Percentiles rank a stretch among this genome's conserved stretches.
phyloP scores from a whole-genome alignment of 345 rosid genomes.

The Alliaria petiolata region DNA sequence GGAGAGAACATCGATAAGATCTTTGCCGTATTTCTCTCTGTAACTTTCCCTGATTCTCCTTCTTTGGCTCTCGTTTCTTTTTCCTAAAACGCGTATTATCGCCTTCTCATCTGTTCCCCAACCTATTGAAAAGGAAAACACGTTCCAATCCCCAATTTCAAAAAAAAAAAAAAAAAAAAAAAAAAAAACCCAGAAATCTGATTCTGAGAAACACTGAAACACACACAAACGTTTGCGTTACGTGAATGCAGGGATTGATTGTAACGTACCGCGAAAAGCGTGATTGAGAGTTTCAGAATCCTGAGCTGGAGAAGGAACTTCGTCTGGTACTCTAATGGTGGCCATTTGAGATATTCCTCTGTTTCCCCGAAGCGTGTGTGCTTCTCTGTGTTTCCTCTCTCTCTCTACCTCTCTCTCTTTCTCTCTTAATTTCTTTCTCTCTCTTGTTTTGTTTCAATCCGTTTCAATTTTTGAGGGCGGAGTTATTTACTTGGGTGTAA shows the following conservation, averaged over 20 bases:
- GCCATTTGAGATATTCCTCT: slow-evolving; percentile 18
- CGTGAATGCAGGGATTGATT: neutral
- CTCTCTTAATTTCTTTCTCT: neutral
- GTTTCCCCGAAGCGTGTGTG: neutral
- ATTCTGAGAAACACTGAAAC: neutral
- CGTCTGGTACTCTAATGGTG: slow-evolving; percentile 55
- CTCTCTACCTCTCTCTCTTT: neutral
- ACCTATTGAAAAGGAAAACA: slow-evolving; percentile 38
- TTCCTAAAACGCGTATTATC: slow-evolving; percentile 55
- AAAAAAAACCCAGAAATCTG: neutral
- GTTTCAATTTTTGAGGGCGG: slow-evolving; percentile 2
- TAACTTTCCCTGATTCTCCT: slow-evolving; percentile 60
- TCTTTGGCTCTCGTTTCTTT: slow-evolving; percentile 73
- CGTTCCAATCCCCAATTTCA: neutral
- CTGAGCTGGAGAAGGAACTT: slow-evolving; percentile 63
- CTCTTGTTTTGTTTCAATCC: neutral
- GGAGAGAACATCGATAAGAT: slow-evolving; percentile 52
- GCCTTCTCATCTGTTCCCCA: slow-evolving; percentile 74
- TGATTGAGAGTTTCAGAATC: slow-evolving; percentile 56
- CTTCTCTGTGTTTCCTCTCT: neutral
- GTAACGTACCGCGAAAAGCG: slow-evolving; percentile 60
- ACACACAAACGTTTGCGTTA: neutral
- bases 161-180: neutral
- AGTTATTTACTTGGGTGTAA: slow-evolving; percentile 13
- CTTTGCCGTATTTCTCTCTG: slow-evolving; percentile 51